A percentile compares a stretch with the other conserved stretches of the same genome.
Conservation (phyloP, 192 early-diverging fungal genomes). For the Mortierella claussenii region DNA sequence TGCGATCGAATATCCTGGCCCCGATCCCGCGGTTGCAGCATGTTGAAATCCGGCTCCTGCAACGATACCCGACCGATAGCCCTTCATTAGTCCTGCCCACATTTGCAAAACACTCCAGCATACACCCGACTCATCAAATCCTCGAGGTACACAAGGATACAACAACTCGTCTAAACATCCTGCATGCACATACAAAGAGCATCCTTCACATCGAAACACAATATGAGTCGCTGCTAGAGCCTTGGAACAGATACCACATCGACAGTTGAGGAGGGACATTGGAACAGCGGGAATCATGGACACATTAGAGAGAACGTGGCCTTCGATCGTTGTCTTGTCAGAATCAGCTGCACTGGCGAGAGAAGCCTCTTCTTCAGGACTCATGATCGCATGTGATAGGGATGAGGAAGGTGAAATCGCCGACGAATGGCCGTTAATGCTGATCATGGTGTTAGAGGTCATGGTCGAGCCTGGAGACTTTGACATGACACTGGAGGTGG, state of each 20-base stretch:
- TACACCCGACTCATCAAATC: conserved; percentile 77
- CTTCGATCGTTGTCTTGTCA: conserved; percentile 10
- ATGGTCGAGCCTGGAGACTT: conserved; percentile 38
- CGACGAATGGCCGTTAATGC: conserved; percentile 40
- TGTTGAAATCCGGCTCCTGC: conserved; percentile 41
- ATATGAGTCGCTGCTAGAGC: conserved; percentile 9
- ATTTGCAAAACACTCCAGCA: conserved; percentile 74
- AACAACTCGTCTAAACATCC: conserved; percentile 59
- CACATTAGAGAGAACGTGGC: conserved; percentile 24
- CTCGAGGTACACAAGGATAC: conserved; percentile 65
- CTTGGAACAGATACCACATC: conserved; percentile 33
- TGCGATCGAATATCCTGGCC: no score
- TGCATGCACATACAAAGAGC: conserved; percentile 59
- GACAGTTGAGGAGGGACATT: conserved; percentile 18
- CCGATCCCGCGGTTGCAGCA: no score
- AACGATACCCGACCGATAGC: conserved; percentile 72
- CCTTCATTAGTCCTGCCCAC: conserved; percentile 78
- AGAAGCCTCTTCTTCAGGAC: conserved; percentile 5
- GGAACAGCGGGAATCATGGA: conserved; percentile 34
- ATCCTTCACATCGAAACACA: conserved; percentile 51
- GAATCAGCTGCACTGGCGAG: not conserved
- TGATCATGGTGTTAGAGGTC: conserved; percentile 47
- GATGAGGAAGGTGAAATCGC: no score
- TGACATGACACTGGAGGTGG: conserved; percentile 39
- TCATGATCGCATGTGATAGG: not conserved